Evolutionary conservation across 495 filamentous ascomycete genomes (phyloP).

Genomic region (Xylaria nigripes): DNA sequence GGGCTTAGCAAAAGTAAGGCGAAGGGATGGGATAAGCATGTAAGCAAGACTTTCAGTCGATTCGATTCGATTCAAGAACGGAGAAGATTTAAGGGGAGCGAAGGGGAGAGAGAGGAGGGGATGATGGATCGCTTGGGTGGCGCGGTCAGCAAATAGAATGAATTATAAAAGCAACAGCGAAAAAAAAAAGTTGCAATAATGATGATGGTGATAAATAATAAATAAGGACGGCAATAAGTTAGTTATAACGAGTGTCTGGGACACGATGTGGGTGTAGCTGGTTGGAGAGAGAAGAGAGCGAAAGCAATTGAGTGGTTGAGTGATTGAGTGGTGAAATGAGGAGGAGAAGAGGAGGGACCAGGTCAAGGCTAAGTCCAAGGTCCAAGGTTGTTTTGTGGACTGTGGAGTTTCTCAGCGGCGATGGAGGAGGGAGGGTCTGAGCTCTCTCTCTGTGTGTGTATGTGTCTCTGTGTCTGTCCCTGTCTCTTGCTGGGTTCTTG

Average conservation of each 20-base stretch:
- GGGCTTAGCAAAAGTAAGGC: conserved; percentile 3
- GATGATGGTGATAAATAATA: neutral
- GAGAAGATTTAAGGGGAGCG: neutral
- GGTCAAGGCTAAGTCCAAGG: conserved; percentile 12
- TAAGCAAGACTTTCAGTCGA: conserved; percentile 8
- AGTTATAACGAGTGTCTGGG: conserved; percentile 14
- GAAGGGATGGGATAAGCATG: conserved; percentile 7
- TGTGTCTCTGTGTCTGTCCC: too few relatives aligned
- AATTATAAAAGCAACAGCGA: neutral
- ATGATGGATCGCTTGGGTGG: neutral
- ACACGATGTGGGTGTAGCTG: conserved; percentile 10
- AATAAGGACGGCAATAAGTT: neutral
- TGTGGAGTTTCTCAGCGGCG: conserved; percentile 6
- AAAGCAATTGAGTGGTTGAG: conserved; percentile 3
- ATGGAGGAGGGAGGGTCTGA: conserved; percentile 4
- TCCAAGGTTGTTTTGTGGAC: conserved; percentile 9
- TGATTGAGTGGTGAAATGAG: conserved; percentile 14
- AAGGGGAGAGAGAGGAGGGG: neutral
- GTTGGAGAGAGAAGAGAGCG: conserved; percentile 3
- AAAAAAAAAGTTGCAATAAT: neutral
- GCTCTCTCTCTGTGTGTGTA: neutral
- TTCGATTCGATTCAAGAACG: conserved; percentile 1
- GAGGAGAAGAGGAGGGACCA: conserved; percentile 12
- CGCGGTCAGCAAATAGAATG: neutral
- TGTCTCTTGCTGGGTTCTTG: too few relatives aligned